Evolutionary conservation across 176 grass and related monocot species (phyloP), one percentile per base, ranked within the genome.

Genomic region (Cocos nucifera): DNA sequence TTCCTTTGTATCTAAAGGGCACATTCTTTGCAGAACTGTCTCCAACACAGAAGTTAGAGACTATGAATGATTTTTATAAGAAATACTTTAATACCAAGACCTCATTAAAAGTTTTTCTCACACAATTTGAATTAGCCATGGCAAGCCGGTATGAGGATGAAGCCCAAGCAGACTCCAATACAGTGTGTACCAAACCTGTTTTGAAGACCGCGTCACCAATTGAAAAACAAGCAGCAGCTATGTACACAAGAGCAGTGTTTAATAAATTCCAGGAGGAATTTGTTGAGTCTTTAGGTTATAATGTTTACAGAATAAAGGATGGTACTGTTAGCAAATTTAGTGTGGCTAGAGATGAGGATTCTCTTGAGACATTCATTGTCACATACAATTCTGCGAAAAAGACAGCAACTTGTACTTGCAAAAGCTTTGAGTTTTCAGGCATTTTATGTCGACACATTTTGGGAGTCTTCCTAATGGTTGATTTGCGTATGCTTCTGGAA

Each of bases 221-320:
- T 78, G 92, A 97, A 73, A 97, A 91, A 68, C 87, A 97, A 78
- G 92, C 92, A 65, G 81, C 81, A 73, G 52, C 24, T 64, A 82
- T 74, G 15, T 97, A 91, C 64, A 91, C 84, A 19, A 90, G 87
- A 71, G 81, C 81, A 66, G 76, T 88, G 15, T 97, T 97, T 58
- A 67, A 54, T 73, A 88, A 78, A 69, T 97, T 97, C 80, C 87
- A 91, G 58, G 92, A 97, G 71, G 81, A 97, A 74, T 97, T 97
- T 75, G 86, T 75, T 24, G 77, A 85, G 56, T 97, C 92, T 61
- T 77, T 97, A 51, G 87, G 87, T 19, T 97, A 85, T 69, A 79
- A 78, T 49, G 75, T 91, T 75, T 65, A 85, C 25, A 97, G 88
- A 69, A 82, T 78, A 18, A 75, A 72, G 78, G 84, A 88, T 78